Conservation (phyloP, 176 grass and related monocot genomes). For the Phyllostachys edulis region DNA sequence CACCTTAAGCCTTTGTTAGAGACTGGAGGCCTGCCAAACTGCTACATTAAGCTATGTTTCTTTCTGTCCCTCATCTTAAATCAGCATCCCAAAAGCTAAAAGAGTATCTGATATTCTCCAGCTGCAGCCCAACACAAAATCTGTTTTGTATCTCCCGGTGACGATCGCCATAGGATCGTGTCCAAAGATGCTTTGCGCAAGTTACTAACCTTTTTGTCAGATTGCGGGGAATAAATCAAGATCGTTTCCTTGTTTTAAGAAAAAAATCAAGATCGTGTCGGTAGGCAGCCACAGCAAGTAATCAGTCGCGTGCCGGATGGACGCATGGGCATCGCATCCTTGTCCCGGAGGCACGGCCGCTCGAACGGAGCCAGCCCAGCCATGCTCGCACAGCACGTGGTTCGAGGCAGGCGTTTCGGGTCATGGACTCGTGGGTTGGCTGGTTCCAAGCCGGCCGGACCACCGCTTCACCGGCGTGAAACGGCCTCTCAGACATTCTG, state of each 20-base stretch:
- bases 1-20: not conserved
- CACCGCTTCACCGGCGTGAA: not conserved
- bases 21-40: not conserved
- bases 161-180: not conserved
- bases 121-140: not conserved
- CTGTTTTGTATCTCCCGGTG: not conserved
- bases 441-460: not conserved
- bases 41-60: conserved; percentile 8
- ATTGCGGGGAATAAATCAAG: conserved; percentile 22
- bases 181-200: not conserved
- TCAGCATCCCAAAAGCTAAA: conserved; percentile 28
- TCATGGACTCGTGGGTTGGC: not conserved
- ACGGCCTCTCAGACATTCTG: not conserved
- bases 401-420: not conserved
- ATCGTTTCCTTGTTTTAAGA: not conserved
- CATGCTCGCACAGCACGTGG: not conserved
- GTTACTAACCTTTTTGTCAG: conserved; percentile 11
- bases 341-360: not conserved
- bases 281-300: not conserved
- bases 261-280: conserved; percentile 16
- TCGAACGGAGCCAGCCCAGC: not conserved
- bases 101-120: not conserved
- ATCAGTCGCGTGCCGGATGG: not conserved
- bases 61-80: not conserved
- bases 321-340: not conserved